Base-by-base conservation (phyloP, 2,329 filamentous ascomycete genomes). In the Cadophora malorum region DNA sequence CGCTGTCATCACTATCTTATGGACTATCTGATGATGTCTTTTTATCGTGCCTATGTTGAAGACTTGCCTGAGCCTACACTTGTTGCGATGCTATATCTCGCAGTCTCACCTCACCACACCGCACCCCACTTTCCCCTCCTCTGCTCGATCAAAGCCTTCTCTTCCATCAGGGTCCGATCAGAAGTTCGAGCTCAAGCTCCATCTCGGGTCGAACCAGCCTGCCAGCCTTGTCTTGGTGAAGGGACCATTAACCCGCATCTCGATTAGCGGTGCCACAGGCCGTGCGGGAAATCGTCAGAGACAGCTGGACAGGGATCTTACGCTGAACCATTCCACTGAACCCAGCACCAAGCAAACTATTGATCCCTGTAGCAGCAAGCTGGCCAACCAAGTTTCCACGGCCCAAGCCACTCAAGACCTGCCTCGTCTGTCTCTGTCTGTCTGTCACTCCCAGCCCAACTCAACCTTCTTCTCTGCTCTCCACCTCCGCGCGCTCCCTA, bases 221-320 rank as follows among this genome's bases (percentile, higher is more conserved):
- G 14, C 10, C 41, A 45, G 41, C 41, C 12, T 45, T 16, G 41
- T 14, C 12, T 45, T 16, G 14, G 12, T 45, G 41, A 53, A 53
- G 50, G 50, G 50, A 53, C 14, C 28, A 31, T 55, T 31, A 4
- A 14, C 50, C 28, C 23, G 50, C 28, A 31, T 10, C 14, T 12
- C 56, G 23, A 41, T 47, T 61, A 61, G 58, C 45, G 41, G 58
- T 61, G 10, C 14, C 16, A 33, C 12, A 61, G 58, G 25, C 58
- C 58, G 58, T 61, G 58, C 58, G 45, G 38, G 38, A 45, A 47
- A 31, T 61, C 58, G 38, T 61, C 58, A 61, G 23, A 28, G 58
- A 47, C 58, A 61, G 58, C 58, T 61, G 58, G 45, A 14, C 58
- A 61, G 58, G 58, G 55, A 41, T 59, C 33, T 25, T 41, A 16